These are phyloP conservation scores for Wallemia hederae DNA, from an alignment of 1,284 basidiomycete species.

Conservation along the genomic window DNA sequence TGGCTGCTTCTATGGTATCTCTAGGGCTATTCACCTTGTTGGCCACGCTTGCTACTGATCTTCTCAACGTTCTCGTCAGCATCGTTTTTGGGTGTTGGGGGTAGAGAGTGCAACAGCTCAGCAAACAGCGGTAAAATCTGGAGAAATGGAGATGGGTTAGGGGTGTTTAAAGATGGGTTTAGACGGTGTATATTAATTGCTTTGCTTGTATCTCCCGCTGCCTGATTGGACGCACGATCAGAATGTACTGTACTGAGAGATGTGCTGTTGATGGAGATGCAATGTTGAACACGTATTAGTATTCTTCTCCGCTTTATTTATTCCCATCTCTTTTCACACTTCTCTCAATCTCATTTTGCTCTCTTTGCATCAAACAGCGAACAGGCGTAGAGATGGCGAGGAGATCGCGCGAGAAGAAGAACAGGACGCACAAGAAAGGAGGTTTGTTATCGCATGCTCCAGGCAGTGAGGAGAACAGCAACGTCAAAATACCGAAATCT, in stretches of 20 bases:
- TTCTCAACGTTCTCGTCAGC: background rate
- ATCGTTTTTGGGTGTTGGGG: background rate
- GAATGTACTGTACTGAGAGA: too few species aligned
- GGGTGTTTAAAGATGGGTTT: too few species aligned
- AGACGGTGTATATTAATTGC: background rate
- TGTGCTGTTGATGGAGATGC: too few species aligned
- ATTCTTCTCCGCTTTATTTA: background rate
- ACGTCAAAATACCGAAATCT: slow-evolving; percentile 20
- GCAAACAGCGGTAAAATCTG: background rate
- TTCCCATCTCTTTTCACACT: background rate
- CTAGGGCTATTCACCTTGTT: background rate
- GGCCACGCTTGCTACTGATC: too few species aligned
- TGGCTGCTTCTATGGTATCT: too few species aligned
- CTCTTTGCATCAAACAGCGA: too few species aligned
- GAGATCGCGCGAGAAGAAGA: background rate
- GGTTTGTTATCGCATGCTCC: background rate
- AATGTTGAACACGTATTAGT: too few species aligned
- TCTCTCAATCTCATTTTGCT: background rate
- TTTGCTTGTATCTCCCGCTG: background rate
- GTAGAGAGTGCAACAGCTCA: background rate
- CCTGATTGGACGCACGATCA: too few species aligned
- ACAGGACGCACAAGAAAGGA: background rate
- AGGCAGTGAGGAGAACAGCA: background rate
- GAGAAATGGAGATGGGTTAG: background rate
- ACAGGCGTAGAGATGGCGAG: too few species aligned